Evolutionary conservation across 441 rosid genomes (phyloP), one percentile per base, ranked within the genome.

Genomic region (Cnidoscolus chayamansa): DNA sequence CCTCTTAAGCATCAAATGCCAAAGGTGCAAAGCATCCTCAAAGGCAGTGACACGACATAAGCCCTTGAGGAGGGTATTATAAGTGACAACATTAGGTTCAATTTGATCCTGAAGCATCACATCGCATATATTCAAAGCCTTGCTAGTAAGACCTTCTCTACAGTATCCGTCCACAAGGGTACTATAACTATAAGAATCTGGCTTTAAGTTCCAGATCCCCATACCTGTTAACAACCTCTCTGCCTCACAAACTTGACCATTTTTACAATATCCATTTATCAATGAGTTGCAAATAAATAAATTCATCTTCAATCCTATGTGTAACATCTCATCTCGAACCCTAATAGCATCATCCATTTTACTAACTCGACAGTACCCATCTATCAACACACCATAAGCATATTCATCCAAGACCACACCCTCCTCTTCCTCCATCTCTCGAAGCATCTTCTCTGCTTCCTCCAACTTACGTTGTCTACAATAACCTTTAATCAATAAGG

Each of bases 1-100:
- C 76, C 83, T 79, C 77, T 78, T 76, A 56, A 81, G 70, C 92
- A 91, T 89, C 84, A 76, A 65, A 69, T 79, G 63, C 97, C 98
- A 93, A 67, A 89, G 81, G 77, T 64, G 74, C 72, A 84, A 58
- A 77, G 90, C 93, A 66, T 91, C 96, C 49, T 83, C 76, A 71
- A 81, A 80, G 63, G 86, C 85, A 79, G 89, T 86, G 1, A 70
- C 83, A 35, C 79, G 79, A 71, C 81, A 81, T 61, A 84, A 78
- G 65, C 97, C 98, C 81, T 93, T 91, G 43, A 93, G 84, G 76
- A 93, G 93, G 65, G 86, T 86, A 78, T 92, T 88, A 78, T 87
- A 87, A 61, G 90, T 86, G 58, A 84, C 81, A 71, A 73, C 72
- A 76, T 80, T 81, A 61, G 86, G 89, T 74, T 80, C 79, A 66